phyloP scores from a whole-genome alignment of 108 stramenopile species.

The Pseudonitzschia delicatissima region DNA sequence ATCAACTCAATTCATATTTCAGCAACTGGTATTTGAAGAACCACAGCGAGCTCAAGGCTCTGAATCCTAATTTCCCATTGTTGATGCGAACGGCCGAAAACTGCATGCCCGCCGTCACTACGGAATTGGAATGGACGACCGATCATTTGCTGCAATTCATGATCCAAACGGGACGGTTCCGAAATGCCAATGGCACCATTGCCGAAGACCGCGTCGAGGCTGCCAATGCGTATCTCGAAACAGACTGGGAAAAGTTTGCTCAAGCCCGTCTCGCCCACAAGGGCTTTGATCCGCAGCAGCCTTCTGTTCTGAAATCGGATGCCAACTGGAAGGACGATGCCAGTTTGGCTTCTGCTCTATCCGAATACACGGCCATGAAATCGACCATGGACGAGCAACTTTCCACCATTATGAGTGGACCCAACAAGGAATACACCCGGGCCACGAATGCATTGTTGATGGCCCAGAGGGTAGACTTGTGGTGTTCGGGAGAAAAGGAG shows the following conservation, averaged over 20 bases:
- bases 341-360: slow-evolving; percentile 44
- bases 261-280: slow-evolving; percentile 50
- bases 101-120: slow-evolving; percentile 85
- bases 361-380: slow-evolving; percentile 59
- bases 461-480: slow-evolving; percentile 85
- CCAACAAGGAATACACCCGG: slow-evolving; percentile 67
- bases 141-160: slow-evolving; percentile 81
- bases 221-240: slow-evolving; percentile 58
- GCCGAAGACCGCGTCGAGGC: slow-evolving; percentile 72
- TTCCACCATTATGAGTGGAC: slow-evolving; percentile 55
- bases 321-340: slow-evolving; percentile 60
- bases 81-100: slow-evolving; percentile 79
- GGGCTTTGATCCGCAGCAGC: slow-evolving; percentile 78
- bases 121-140: slow-evolving; percentile 75
- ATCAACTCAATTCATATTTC: no score
- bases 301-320: slow-evolving; percentile 48
- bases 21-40: slow-evolving; percentile 72
- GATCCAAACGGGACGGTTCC: slow-evolving; percentile 77
- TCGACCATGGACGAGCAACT: slow-evolving; percentile 56
- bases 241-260: slow-evolving; percentile 47
- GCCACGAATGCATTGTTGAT: slow-evolving; percentile 79
- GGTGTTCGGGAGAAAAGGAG: slow-evolving; percentile 84
- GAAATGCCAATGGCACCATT: slow-evolving; percentile 64
- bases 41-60: slow-evolving; percentile 73
- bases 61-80: slow-evolving; percentile 81